A percentile compares a stretch with the other conserved stretches of the same genome.
Conservation (phyloP, 805 yeast species). For the Candida arabinofermentans region DNA sequence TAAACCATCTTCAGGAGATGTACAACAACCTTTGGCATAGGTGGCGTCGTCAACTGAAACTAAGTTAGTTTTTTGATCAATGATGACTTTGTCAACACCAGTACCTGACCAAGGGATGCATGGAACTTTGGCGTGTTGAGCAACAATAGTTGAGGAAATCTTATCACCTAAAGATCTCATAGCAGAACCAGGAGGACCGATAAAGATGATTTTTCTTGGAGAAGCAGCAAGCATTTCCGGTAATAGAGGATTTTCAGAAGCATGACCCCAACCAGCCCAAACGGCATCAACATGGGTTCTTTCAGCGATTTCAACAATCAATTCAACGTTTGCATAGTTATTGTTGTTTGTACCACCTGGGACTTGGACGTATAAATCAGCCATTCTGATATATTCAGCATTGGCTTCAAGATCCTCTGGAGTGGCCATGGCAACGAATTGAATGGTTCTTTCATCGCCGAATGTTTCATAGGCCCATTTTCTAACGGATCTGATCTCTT, state of each 20-base stretch:
- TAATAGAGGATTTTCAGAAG: constrained; percentile 94
- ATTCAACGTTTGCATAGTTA: constrained; percentile 96
- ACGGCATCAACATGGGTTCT: constrained; percentile 96
- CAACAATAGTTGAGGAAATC: constrained; percentile 95
- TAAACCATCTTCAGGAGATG: constrained; percentile 84
- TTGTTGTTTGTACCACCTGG: constrained; percentile 99
- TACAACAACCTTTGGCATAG: constrained; percentile 85
- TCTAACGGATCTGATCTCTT: constrained; percentile 94
- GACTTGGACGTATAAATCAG: constrained; percentile 96
- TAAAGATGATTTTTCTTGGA: constrained; percentile 82
- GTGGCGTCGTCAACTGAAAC: constrained; percentile 86
- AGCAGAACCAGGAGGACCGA: constrained; percentile 99
- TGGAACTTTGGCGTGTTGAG: constrained; percentile 97
- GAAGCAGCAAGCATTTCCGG: constrained; percentile 96
- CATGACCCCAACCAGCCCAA: constrained; percentile 99
- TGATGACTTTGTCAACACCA: constrained; percentile 78
- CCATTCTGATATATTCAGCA: constrained; percentile 98
- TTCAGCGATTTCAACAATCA: constrained; percentile 96
- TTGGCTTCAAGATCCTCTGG: constrained; percentile 98
- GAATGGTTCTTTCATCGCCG: constrained; percentile 90
- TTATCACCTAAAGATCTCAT: constrained; percentile 99
- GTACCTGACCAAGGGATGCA: constrained; percentile 99
- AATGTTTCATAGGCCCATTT: constrained; percentile 99
- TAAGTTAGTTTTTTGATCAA: constrained; percentile 66
- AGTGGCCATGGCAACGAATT: constrained; percentile 97